phyloP scores from a whole-genome alignment of 345 rosid genomes.

The Crucihimalaya himalaica region DNA sequence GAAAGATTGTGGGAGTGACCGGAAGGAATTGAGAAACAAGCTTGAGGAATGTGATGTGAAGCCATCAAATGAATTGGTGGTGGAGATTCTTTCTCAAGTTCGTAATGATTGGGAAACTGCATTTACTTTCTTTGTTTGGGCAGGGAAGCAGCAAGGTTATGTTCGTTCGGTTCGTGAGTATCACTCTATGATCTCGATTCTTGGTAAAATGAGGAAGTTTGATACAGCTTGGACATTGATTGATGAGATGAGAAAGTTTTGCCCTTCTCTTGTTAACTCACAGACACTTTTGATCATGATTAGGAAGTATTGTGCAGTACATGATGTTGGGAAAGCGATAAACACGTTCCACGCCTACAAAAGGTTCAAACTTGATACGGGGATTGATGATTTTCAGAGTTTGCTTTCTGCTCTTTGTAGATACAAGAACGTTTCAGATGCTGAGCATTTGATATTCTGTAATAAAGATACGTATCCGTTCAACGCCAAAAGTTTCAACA shows the following conservation, averaged over 20 bases:
- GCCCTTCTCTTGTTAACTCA: constrained; percentile 60
- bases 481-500: constrained; percentile 78
- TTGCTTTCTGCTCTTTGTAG: constrained; percentile 89
- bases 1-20: constrained; percentile 41
- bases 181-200: constrained; percentile 79
- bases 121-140: constrained; percentile 85
- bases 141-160: constrained; percentile 66
- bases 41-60: constrained; percentile 60
- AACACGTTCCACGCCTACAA: constrained; percentile 76
- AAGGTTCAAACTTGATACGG: constrained; percentile 59
- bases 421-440: constrained; percentile 91
- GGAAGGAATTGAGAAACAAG: constrained; percentile 49
- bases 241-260: constrained; percentile 75
- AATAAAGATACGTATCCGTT: constrained; percentile 67
- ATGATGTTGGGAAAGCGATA: constrained; percentile 79
- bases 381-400: constrained; percentile 82
- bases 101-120: constrained; percentile 90
- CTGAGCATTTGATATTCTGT: constrained; percentile 87
- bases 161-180: constrained; percentile 60
- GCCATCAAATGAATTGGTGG: constrained; percentile 62
- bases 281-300: constrained; percentile 88
- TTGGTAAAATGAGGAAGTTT: constrained; percentile 87
- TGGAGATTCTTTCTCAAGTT: constrained; percentile 66
- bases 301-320: constrained; percentile 81
- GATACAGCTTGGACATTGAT: constrained; percentile 88